Conservation (phyloP, 306 rosid species). For the Hippophae rhamnoides region DNA sequence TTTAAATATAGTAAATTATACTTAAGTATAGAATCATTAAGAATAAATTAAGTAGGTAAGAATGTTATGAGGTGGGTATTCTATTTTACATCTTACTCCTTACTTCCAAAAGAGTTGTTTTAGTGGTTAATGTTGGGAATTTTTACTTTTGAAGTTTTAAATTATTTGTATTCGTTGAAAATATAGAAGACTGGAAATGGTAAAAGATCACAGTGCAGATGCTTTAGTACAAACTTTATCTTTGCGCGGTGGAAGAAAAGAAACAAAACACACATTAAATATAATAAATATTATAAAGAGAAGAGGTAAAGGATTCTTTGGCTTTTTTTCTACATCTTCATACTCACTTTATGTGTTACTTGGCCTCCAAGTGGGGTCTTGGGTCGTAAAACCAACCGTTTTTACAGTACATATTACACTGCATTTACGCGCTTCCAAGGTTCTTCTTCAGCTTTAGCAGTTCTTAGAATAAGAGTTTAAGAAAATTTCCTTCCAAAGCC, state of each 20-base stretch:
- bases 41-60: no score
- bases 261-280: constrained; percentile 24
- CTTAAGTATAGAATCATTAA: no score
- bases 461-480: constrained; percentile 16
- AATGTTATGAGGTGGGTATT: no score
- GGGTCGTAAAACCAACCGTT: constrained; percentile 27
- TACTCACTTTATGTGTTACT: constrained; percentile 54
- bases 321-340: constrained; percentile 43
- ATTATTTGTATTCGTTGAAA: not conserved
- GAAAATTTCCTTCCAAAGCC: constrained; percentile 13
- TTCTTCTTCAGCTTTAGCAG: constrained; percentile 15
- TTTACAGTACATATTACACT: constrained; percentile 25
- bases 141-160: constrained; percentile 5
- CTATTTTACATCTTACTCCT: no score
- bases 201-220: constrained; percentile 48
- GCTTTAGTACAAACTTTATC: constrained; percentile 54
- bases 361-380: constrained; percentile 43
- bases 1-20: no score
- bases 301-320: constrained; percentile 41
- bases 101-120: not conserved
- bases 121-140: not conserved
- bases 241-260: constrained; percentile 57
- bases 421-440: constrained; percentile 12
- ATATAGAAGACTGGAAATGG: constrained; percentile 26
- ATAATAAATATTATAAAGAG: constrained; percentile 27